These are phyloP conservation scores for Solanum chaucha DNA, from an alignment of 257 asterid species.

Conservation along the genomic window DNA sequence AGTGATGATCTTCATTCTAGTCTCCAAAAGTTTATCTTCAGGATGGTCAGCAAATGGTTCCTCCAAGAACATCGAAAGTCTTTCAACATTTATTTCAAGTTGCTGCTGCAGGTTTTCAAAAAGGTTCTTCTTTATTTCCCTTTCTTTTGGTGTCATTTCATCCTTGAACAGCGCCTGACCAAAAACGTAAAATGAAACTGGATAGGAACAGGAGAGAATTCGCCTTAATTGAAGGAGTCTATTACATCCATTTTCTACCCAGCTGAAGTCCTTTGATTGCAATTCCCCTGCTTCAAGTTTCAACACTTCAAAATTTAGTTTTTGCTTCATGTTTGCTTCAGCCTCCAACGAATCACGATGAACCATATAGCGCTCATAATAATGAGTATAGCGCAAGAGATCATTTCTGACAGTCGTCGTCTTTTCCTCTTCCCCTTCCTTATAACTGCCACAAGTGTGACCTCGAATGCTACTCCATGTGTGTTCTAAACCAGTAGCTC, in stretches of 20 bases:
- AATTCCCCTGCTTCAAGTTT: slow-evolving; percentile 10
- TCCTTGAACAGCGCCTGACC: slow-evolving; percentile 20
- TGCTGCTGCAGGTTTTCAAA: slow-evolving; percentile 60
- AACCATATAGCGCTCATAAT: slow-evolving; percentile 26
- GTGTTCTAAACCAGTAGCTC: slow-evolving; percentile 34
- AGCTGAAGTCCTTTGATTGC: slow-evolving; percentile 22
- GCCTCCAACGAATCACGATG: slow-evolving; percentile 32
- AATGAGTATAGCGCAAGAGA: slow-evolving; percentile 37
- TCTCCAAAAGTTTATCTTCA: slow-evolving; percentile 2
- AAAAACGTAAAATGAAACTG: slow-evolving; percentile 48
- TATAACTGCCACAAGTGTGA: slow-evolving; percentile 46
- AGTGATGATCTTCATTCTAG: slow-evolving; percentile 16
- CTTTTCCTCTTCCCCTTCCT: slow-evolving; percentile 11
- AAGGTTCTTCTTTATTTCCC: slow-evolving; percentile 40
- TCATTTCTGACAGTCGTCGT: slow-evolving; percentile 9
- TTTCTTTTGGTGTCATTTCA: slow-evolving; percentile 28
- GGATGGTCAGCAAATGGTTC: slow-evolving; percentile 18
- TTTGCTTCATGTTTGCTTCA: slow-evolving; percentile 25
- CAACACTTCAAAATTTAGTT: slow-evolving; percentile 7
- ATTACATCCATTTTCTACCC: slow-evolving; percentile 31
- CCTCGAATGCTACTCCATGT: slow-evolving; percentile 13
- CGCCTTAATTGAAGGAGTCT: slow-evolving; percentile 40
- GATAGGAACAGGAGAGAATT: slow-evolving; percentile 33
- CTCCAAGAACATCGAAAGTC: slow-evolving; percentile 34
- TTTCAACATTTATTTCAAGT: slow-evolving; percentile 40